phyloP scores from a whole-genome alignment of 768 basidiomycete species.

The Lentinus brumalis region DNA sequence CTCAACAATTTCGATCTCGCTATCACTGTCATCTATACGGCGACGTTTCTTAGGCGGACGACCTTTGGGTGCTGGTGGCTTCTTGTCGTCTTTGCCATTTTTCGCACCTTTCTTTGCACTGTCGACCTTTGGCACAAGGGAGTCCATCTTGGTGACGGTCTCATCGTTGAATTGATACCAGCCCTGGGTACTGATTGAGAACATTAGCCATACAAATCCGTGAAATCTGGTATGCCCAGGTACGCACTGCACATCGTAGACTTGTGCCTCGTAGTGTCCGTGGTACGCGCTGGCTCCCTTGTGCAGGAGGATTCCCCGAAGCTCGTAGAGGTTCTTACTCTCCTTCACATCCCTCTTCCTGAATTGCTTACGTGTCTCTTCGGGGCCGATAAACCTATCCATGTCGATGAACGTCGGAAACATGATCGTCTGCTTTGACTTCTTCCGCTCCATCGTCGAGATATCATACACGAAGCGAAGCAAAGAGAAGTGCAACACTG shows the following conservation, averaged over 20 bases:
- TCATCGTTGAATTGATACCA: conserved; percentile 98
- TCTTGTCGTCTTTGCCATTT: conserved; percentile 29
- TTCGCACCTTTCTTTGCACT: conserved; percentile 33
- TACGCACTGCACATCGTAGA: conserved; percentile 68
- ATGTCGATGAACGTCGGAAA: conserved; percentile 80
- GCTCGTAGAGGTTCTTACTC: conserved; percentile 58
- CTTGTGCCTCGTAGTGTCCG: conserved; percentile 88
- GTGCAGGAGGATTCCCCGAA: conserved; percentile 85
- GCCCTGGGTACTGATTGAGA: conserved; percentile 43
- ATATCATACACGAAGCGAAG: conserved; percentile 92
- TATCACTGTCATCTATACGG: conserved; percentile 41
- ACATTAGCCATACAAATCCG: conserved; percentile 28
- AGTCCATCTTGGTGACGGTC: conserved; percentile 63
- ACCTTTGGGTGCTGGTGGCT: conserved; percentile 18
- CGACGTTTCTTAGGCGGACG: conserved; percentile 47
- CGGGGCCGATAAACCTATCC: conserved; percentile 55
- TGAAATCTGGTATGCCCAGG: not conserved
- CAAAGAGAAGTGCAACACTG: conserved; percentile 88
- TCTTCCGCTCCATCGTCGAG: conserved; percentile 77
- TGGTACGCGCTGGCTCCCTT: conserved; percentile 92
- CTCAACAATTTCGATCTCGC: conserved; percentile 29
- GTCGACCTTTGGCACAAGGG: conserved; percentile 48
- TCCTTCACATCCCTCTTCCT: conserved; percentile 12
- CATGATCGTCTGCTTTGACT: conserved; percentile 78
- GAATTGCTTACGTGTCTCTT: conserved; percentile 11